phyloP scores from a whole-genome alignment of 2,329 filamentous ascomycete genomes.

The Hymenoscyphus salicellus region DNA sequence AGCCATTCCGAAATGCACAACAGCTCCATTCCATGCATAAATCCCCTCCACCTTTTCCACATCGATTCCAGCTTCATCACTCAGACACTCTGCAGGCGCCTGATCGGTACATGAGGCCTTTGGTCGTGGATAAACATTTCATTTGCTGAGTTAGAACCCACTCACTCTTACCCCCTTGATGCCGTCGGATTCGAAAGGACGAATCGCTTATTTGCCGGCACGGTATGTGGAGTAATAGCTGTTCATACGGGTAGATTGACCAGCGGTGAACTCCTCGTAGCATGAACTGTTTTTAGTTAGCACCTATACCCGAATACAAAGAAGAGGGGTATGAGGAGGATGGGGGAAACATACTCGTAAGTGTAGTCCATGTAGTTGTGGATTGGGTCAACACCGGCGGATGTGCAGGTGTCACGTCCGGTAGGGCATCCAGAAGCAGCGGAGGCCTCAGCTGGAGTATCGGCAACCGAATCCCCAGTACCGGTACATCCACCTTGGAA shows the following conservation, averaged over 20 bases:
- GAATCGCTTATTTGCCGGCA: conserved; percentile 7
- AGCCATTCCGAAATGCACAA: too few species aligned
- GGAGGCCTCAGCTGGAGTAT: conserved; percentile 41
- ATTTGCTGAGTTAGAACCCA: neutral
- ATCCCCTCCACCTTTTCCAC: neutral
- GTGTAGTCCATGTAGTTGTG: conserved; percentile 40
- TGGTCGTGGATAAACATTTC: neutral
- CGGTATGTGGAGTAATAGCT: conserved; percentile 19
- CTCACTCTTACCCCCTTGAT: neutral
- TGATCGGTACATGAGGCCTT: neutral
- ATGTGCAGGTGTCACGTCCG: conserved; percentile 38
- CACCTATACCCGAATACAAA: neutral
- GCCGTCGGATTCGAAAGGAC: neutral
- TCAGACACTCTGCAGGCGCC: conserved; percentile 1
- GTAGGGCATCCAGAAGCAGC: conserved; percentile 38
- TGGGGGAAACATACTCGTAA: conserved; percentile 33
- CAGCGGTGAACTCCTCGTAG: conserved; percentile 43
- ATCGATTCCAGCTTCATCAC: neutral
- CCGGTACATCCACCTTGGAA: conserved; percentile 44
- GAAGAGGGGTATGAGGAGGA: too few species aligned
- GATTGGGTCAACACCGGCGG: conserved; percentile 31
- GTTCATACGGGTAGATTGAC: conserved; percentile 18
- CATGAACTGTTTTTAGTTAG: conserved; percentile 31
- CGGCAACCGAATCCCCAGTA: conserved; percentile 39
- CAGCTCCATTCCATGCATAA: too few species aligned